Evolutionary conservation across 2,329 filamentous ascomycete species (phyloP), one percentile per base, ranked within the genome.

Genomic region (Fusarium sp.): DNA sequence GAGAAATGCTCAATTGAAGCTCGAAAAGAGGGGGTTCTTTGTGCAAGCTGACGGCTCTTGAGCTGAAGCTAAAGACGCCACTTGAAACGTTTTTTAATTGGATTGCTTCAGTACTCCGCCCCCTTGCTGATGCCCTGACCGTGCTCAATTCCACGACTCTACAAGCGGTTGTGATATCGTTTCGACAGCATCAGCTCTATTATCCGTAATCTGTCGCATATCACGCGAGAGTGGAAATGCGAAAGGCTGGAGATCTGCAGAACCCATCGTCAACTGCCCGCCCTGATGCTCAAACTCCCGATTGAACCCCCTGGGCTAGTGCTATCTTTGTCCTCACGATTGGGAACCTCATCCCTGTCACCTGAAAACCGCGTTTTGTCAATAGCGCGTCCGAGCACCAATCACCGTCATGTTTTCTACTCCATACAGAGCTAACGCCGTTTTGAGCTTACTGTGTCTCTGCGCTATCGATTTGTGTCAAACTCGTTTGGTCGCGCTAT

Each of bases 61-160:
- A 52, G 39, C 53, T 59, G 39, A 47, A 60, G 53, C 62, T 65
- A 65, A 65, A 65, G 16, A 53, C 62, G 62, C 62, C 60, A 60
- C 62, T 44, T 65, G 23, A 46, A 46, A 58, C 48, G 18, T 21
- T 24, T 52, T 64, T 64, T 64, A 28, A 59, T 65, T 65, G 62
- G 60, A 55, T 63, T 35, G 44, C 59, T 42, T 26, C 6, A 13
- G 4, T n/a, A 8, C 48, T 41, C 28, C 41, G 37, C 47, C 61
- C 59, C 44, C 39, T 64, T 49, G 44, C 55, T 46, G 31, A 20
- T 44, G 50, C 11, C 12, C 7, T 43, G 20, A 31, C 20, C 10
- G 3, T 12, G 15, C 26, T 33, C 16, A 47, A 31, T 26, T 38
- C 48, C 18, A 18, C 12, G 15, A 28, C 37, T 28, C 31, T 26